Evolutionary conservation across 148 eudicot genomes (phyloP), one percentile per base, ranked within the genome.

Genomic region (Vaccinium vitisidaea): DNA sequence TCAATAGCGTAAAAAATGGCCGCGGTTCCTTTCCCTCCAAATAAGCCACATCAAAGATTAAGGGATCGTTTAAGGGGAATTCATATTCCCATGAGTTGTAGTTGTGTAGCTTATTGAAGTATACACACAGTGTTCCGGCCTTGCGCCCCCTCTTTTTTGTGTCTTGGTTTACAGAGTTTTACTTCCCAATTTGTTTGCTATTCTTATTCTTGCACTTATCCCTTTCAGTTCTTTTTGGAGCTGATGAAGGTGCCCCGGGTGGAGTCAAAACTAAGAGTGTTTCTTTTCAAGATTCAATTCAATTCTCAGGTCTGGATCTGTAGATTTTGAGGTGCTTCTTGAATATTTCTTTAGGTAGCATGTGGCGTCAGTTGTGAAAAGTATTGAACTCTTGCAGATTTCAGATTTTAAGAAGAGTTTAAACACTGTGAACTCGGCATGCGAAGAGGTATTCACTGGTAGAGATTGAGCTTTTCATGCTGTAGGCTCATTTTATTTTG

Each of bases 221-320:
- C 80, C 15, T 90, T 92, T 77, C 95, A 96, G 98, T 94, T 92
- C 81, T 96, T 94, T 86, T 4, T 94, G 89, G 99, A 96, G 95
- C 92, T 96, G 86, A 96, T 96, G 99, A 96, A 96, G 89, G 99
- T 90, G 82, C 99, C 98, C 39, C 89, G 99, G 71, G 97, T 96
- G 88, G 99, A 96, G 87, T 93, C 99, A 74, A 96, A 96, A 88
- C 87, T 96, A 82, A 85, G 95, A 88, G 97, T 96, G 75, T 96
- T 96, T 88, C 86, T 93, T 81, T 96, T 96, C 94, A 96, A 96
- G 90, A 96, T 96, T 88, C 98, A 94, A 88, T 96, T 93, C 83
- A 96, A 91, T 54, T 71, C 95, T 78, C 99, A 96, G 99, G 98
- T 93, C 87, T 67, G 86, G 30, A 82, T 77, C 18, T 86, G 86